Conservation (phyloP, 23 red algal species). For the Gracilaria caudata region DNA sequence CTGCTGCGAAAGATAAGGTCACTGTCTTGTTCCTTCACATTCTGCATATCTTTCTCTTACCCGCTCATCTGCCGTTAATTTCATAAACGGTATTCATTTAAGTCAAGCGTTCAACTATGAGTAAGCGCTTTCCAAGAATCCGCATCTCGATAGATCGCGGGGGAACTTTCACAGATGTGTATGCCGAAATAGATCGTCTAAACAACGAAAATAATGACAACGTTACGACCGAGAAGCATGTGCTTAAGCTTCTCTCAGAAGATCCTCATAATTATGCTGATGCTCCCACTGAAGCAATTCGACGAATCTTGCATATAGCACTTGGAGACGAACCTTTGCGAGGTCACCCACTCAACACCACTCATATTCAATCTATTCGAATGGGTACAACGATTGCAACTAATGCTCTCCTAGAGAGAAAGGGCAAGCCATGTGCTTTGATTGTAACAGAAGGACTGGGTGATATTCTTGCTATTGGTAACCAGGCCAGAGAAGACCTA, state of each 20-base stretch:
- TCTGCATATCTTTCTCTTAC: neutral
- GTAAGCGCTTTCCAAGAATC: constrained; percentile 24
- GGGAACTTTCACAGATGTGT: constrained; percentile 99
- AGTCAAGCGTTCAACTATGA: neutral
- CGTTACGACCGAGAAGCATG: constrained; percentile 28
- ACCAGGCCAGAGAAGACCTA: constrained; percentile 84
- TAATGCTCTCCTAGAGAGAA: constrained; percentile 92
- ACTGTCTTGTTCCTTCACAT: neutral
- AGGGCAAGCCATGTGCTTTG: constrained; percentile 78
- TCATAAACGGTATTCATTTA: neutral
- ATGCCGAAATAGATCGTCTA: constrained; percentile 63
- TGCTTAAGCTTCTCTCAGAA: constrained; percentile 91
- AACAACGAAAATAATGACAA: neutral
- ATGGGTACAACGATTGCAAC: constrained; percentile 99
- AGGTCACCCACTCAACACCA: constrained; percentile 51
- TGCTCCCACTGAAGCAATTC: constrained; percentile 94
- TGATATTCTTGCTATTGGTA: constrained; percentile 85
- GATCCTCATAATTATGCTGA: constrained; percentile 90
- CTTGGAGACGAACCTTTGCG: constrained; percentile 5
- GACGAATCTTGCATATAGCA: constrained; percentile 74
- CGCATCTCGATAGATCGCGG: constrained; percentile 91
- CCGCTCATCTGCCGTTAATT: neutral
- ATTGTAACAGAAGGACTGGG: constrained; percentile 80
- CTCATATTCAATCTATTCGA: constrained; percentile 86
- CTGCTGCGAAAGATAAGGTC: neutral